Conservation (phyloP, 768 basidiomycete species). For the Suillus tomentosus region DNA sequence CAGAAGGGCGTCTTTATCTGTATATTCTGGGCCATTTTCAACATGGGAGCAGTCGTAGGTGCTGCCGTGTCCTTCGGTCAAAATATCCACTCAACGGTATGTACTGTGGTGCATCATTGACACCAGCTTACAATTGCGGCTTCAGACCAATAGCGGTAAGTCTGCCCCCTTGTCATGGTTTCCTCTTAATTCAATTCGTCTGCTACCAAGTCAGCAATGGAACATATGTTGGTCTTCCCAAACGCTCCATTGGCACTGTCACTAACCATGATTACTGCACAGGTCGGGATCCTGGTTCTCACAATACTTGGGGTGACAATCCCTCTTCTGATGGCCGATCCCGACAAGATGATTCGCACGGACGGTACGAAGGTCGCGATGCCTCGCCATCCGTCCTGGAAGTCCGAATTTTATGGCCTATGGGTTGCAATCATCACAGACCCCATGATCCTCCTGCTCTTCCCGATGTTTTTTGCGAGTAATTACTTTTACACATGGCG, state of each 20-base stretch:
- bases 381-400: conserved; percentile 72
- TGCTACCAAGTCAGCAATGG: conserved; percentile 55
- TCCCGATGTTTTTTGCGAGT: conserved; percentile 82
- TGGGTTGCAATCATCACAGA: conserved; percentile 67
- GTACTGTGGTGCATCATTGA: conserved; percentile 20
- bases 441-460: conserved; percentile 68
- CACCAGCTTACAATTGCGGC: background rate
- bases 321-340: conserved; percentile 70
- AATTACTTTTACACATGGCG: conserved; percentile 89
- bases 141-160: conserved; percentile 31
- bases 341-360: conserved; percentile 69
- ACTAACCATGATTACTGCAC: conserved; percentile 40
- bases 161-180: conserved; percentile 2
- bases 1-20: conserved; percentile 76
- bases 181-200: background rate
- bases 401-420: conserved; percentile 68
- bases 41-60: conserved; percentile 78
- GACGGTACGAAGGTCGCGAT: conserved; percentile 70
- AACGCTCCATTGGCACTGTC: conserved; percentile 26
- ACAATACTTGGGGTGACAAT: conserved; percentile 65
- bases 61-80: conserved; percentile 70
- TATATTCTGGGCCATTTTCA: conserved; percentile 82
- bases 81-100: conserved; percentile 64
- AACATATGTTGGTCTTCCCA: conserved; percentile 60
- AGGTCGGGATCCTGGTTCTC: conserved; percentile 58